Conservation (phyloP, 2,329 filamentous ascomycete species). For the Pseudogymnoascus sp. region DNA sequence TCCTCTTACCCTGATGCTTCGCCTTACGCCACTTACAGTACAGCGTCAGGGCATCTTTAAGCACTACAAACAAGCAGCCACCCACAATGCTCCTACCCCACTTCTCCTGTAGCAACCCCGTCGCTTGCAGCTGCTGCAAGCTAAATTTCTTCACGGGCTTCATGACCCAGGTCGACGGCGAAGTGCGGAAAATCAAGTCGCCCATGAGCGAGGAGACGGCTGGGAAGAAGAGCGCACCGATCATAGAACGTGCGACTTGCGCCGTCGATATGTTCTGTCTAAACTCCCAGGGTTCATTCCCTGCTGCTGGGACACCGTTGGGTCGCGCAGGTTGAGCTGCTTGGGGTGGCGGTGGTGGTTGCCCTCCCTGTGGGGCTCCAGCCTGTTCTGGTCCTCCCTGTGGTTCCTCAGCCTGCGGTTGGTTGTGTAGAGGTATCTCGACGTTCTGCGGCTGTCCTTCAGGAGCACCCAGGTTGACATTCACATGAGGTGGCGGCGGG, state of each 20-base stretch:
- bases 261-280: constrained; percentile 38
- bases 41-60: constrained; percentile 60
- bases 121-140: constrained; percentile 34
- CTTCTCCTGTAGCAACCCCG: constrained; percentile 68
- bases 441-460: neutral
- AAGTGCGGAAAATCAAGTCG: constrained; percentile 58
- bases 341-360: neutral
- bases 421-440: neutral
- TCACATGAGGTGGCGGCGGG: neutral
- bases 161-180: constrained; percentile 63
- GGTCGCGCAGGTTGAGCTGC: neutral
- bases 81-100: constrained; percentile 89
- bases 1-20: constrained; percentile 46
- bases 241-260: constrained; percentile 50
- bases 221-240: constrained; percentile 72
- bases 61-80: constrained; percentile 77
- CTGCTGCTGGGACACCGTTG: neutral
- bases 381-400: neutral
- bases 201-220: constrained; percentile 73
- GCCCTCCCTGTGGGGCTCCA: neutral
- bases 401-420: neutral
- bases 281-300: constrained; percentile 17
- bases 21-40: constrained; percentile 59
- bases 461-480: neutral
- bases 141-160: constrained; percentile 27